Base-by-base conservation (phyloP, 805 yeast species). In the Schwanniomyces yamadae region DNA sequence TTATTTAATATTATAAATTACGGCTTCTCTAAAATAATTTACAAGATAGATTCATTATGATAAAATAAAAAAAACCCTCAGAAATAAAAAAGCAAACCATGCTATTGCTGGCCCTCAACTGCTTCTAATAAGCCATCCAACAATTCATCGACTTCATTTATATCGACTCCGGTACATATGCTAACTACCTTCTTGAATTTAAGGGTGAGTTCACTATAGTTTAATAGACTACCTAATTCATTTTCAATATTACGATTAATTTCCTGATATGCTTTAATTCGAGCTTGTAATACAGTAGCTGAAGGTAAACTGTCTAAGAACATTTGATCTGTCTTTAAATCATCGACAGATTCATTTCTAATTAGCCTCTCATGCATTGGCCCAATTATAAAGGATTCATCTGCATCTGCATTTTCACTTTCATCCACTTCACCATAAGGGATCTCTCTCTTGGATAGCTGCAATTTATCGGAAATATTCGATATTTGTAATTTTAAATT, bases 171-270 rank as follows among this genome's bases (percentile, higher is more conserved):
- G 3, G 96, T 84, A 66, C 98, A 90, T 34, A 88, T 69, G 18
- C 95, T 80, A 23, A 91, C 89, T 12, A 91, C 96, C 49, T 85
- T 75, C 50, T 93, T 81, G 64, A 89, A 93, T 58, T 91, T 91
- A 13, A 67, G 56, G 12, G 73, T 66, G 39, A 68, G 57, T 39
- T 55, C 61, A 33, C 63, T 59, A 48, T 68, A 68, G 47, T 68
- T 66, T 24, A 50, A 70, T 44, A 89, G 71, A 7, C 64, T 68
- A 22, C 61, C 63, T 26, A 87, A 69, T 32, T 84, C 72, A 2
- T 57, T 53, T 22, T 71, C 65, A 39, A 93, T 66, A 29, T 67
- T 67, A 5, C 59, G 61, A 50, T 85, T 85, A 52, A 91, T 85
- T 46, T 77, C 75, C 39, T 74, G 71, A 61, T 91, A 91, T 2